Percentiles rank a stretch among this genome's conserved stretches.
phyloP scores from a whole-genome alignment of 2,329 filamentous ascomycete genomes.

The Diaporthe citri region DNA sequence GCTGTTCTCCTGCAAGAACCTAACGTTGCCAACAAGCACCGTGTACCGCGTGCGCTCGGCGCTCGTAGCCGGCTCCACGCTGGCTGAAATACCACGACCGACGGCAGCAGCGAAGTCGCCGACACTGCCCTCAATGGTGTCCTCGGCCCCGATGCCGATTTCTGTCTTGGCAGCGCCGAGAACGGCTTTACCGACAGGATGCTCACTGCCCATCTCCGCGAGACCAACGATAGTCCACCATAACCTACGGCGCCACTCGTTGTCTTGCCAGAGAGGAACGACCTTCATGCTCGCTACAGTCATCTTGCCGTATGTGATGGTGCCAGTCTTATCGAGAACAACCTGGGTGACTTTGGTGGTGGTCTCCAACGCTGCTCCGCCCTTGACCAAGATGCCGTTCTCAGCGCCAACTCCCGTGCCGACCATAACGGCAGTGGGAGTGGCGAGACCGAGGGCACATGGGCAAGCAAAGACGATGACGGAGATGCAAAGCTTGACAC shows the following conservation, averaged over 20 bases:
- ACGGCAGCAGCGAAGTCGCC: conserved; percentile 87
- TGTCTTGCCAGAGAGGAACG: conserved; percentile 76
- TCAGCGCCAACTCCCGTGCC: conserved; percentile 97
- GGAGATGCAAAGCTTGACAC: conserved; percentile 96
- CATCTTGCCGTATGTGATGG: conserved; percentile 95
- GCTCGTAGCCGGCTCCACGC: conserved; percentile 80
- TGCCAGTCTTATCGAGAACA: conserved; percentile 96
- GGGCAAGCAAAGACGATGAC: conserved; percentile 99
- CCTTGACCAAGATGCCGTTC: conserved; percentile 97
- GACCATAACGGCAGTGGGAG: conserved; percentile 98
- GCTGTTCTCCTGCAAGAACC: conserved; percentile 79
- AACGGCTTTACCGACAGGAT: conserved; percentile 94
- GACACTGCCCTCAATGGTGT: conserved; percentile 83
- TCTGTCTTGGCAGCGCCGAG: conserved; percentile 80
- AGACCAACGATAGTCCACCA: conserved; percentile 98
- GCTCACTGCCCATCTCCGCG: conserved; percentile 95
- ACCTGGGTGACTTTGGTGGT: conserved; percentile 91
- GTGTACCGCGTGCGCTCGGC: conserved; percentile 79
- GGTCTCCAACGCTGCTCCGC: conserved; percentile 90
- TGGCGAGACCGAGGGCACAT: conserved; percentile 94
- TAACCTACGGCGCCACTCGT: conserved; percentile 76
- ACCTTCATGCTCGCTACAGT: conserved; percentile 82
- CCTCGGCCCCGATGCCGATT: conserved; percentile 79
- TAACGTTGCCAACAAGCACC: conserved; percentile 86
- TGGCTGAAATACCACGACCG: conserved; percentile 86